Evolutionary conservation across 768 basidiomycete species (phyloP), one percentile per base, ranked within the genome.

Genomic region (Russula emetica): DNA sequence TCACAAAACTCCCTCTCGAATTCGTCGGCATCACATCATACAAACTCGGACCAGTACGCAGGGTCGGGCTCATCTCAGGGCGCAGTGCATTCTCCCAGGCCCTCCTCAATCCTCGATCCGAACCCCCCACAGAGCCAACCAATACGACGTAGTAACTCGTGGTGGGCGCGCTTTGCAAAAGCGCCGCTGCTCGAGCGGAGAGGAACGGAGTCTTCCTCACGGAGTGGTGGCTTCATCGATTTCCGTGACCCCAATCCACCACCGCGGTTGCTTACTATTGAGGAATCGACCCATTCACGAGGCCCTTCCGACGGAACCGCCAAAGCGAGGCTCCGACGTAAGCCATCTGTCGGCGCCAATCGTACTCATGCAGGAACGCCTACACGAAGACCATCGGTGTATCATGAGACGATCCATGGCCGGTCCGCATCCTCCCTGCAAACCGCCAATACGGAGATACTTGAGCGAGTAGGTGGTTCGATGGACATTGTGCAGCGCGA

Each of bases 181-280:
- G 82, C 85, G 20, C 81, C 83, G 38, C 77, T 90, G 55, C 78
- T 88, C 30, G 88, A 89, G 66, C 80, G 85, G 45, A 77, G 79
- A 28, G 64, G 74, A 13, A 84, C 79, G 68, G 77, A 78, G 60
- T 74, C 67, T 51, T 63, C 53, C 24, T 22, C 63, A 16, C 63
- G 63, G n/a, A 53, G 24, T 13, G 11, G 28, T 74, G 64, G 74
- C 61, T 69, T 71, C 13, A 70, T 74, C 24, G 86, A 90, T 24
- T 83, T 94, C 70, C 82, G 89, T 24, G 92, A 95, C 74, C 92
- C 93, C 0, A 85, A 86, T 57, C 89, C 91, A 1, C 92, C 92
- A n/a, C 78, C 77, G 0, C 78, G 78, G 14, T 78, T 93, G 5
- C 76, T 78, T 51, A 75, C 83, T 3, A 84, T 89, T 58, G 80